Conservation (phyloP, 108 stramenopile species). For the Cyclotella kingstonii region DNA sequence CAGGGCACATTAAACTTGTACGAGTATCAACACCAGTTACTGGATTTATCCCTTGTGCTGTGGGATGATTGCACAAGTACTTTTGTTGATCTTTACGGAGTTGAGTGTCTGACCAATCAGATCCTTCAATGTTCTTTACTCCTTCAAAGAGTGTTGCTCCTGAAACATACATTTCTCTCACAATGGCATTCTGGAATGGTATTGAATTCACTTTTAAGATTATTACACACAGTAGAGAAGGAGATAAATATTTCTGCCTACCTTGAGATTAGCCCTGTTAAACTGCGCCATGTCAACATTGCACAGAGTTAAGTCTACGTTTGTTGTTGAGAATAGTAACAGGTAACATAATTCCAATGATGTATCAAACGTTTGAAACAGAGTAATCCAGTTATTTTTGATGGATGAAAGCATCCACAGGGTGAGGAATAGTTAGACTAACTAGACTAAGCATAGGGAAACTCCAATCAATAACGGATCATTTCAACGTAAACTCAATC, state of each 20-base stretch:
- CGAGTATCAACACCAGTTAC: constrained; percentile 89
- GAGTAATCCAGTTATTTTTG: background rate
- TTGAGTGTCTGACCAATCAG: constrained; percentile 76
- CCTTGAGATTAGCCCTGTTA: constrained; percentile 66
- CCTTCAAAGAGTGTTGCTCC: constrained; percentile 90
- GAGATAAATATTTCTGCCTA: background rate
- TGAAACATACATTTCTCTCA: constrained; percentile 88
- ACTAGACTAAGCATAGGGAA: background rate
- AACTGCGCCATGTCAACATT: constrained; percentile 90
- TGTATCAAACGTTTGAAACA: background rate
- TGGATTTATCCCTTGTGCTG: constrained; percentile 92
- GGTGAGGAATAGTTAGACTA: too few relatives aligned
- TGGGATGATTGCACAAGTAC: constrained; percentile 88
- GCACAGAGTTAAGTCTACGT: constrained; percentile 57
- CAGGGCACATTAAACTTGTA: constrained; percentile 85
- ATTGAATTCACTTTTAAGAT: constrained; percentile 8
- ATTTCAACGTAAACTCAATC: background rate
- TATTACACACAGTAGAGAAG: background rate
- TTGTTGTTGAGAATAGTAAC: background rate
- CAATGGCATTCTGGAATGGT: constrained; percentile 64
- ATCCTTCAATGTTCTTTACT: constrained; percentile 70
- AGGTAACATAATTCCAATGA: background rate
- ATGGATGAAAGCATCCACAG: background rate
- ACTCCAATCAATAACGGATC: background rate
- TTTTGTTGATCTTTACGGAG: constrained; percentile 91